Conservation (phyloP, 129 eudicot genomes). For the Flaveria linearis region DNA sequence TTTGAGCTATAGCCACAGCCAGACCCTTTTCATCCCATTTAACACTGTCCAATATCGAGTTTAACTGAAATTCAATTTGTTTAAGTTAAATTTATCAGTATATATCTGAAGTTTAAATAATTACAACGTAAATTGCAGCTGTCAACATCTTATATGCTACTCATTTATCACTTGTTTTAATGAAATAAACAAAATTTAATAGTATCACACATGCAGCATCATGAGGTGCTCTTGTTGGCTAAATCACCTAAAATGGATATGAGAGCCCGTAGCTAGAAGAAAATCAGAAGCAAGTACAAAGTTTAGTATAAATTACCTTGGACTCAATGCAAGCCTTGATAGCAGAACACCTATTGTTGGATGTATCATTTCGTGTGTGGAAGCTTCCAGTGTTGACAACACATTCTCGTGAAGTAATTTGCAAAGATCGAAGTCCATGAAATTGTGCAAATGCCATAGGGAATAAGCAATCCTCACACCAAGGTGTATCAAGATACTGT, state of each 20-base stretch:
- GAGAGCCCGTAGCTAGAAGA: background rate
- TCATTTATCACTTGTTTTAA: background rate
- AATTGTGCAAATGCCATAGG: slow-evolving; percentile 31
- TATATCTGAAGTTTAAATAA: background rate
- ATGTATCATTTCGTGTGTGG: background rate
- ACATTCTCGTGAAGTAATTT: slow-evolving; percentile 37
- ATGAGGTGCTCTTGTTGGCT: background rate
- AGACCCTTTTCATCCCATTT: slow-evolving; percentile 98
- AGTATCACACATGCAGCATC: background rate
- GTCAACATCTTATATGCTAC: slow-evolving; percentile 11
- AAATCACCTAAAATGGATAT: background rate
- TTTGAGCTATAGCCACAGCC: slow-evolving; percentile 99
- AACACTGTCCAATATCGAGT: slow-evolving; percentile 73
- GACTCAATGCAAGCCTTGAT: slow-evolving; percentile 21
- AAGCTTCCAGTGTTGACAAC: background rate
- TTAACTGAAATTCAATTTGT: slow-evolving; percentile 50
- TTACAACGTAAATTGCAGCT: slow-evolving; percentile 4
- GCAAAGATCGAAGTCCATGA: slow-evolving; percentile 35
- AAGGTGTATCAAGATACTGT: background rate
- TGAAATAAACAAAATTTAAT: background rate
- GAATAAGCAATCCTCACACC: slow-evolving; percentile 5
- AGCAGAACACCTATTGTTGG: slow-evolving; percentile 11
- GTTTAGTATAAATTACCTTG: slow-evolving; percentile 12
- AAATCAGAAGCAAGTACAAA: background rate
- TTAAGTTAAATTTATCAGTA: slow-evolving; percentile 27